Percentiles rank a stretch among this genome's conserved stretches.
phyloP scores from a whole-genome alignment of 148 eudicot species.

The Rhododendron mucronatum region DNA sequence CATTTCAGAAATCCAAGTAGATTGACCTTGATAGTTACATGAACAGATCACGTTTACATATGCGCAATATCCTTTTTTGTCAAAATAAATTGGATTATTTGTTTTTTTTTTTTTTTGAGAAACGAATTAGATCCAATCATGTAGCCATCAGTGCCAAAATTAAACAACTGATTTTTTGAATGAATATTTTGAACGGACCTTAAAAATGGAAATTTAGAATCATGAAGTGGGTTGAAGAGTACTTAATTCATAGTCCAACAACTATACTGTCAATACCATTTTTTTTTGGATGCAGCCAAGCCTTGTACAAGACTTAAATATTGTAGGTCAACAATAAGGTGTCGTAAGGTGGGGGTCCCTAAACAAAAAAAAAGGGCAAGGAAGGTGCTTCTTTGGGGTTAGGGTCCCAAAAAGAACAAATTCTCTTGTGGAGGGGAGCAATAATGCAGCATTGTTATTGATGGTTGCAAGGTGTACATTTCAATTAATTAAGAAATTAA shows the following conservation, averaged over 20 bases:
- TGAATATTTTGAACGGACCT: neutral
- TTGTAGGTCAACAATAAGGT: neutral
- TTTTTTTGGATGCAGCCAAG: neutral
- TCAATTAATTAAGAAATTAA: constrained; percentile 25
- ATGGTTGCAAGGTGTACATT: constrained; percentile 41
- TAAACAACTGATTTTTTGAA: neutral
- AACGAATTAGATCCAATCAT: neutral
- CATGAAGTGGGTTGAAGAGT: neutral
- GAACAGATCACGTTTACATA: neutral
- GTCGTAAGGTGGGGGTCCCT: neutral
- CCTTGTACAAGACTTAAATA: neutral
- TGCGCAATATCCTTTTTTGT: neutral
- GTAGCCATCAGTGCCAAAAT: neutral
- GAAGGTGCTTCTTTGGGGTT: constrained; percentile 9
- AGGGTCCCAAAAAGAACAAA: constrained; percentile 18
- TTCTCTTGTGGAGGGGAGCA: constrained; percentile 13
- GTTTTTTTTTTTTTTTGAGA: neutral
- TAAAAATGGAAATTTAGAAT: neutral
- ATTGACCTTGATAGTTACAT: neutral
- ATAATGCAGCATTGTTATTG: constrained; percentile 45
- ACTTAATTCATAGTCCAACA: neutral
- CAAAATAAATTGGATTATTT: neutral
- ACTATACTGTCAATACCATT: neutral
- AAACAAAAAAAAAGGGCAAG: neutral
- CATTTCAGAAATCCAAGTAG: neutral